Evolutionary conservation across 768 basidiomycete species (phyloP).

Genomic region (Podaxis carcinomalis): DNA sequence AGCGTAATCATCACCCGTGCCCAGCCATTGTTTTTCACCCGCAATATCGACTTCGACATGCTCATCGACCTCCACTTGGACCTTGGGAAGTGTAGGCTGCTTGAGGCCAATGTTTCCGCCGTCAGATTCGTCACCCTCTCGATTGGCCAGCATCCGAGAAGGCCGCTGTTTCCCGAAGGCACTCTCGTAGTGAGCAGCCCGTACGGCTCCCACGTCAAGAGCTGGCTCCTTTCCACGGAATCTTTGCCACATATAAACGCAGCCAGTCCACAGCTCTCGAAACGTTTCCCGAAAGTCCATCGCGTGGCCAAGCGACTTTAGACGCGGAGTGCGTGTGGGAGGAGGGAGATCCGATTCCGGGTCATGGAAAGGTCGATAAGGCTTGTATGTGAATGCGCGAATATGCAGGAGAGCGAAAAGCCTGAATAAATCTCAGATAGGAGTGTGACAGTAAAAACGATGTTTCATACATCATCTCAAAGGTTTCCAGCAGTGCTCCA

Average conservation of each 20-base stretch:
- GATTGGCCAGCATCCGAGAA: not conserved
- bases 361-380: constrained; percentile 39
- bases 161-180: constrained; percentile 38
- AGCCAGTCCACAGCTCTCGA: constrained; percentile 54
- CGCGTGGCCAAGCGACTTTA: constrained; percentile 56
- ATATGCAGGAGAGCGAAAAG: constrained; percentile 69
- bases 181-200: constrained; percentile 36
- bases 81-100: constrained; percentile 20
- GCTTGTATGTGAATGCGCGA: constrained; percentile 66
- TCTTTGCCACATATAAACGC: constrained; percentile 52
- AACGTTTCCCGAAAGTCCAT: constrained; percentile 70
- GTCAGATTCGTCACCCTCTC: constrained; percentile 4
- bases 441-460: constrained; percentile 1
- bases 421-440: constrained; percentile 25
- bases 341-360: constrained; percentile 24
- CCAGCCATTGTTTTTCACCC: constrained; percentile 50
- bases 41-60: constrained; percentile 37
- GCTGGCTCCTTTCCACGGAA: constrained; percentile 53
- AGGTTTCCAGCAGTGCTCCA: constrained; percentile 61
- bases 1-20: constrained; percentile 39
- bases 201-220: constrained; percentile 37
- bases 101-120: constrained; percentile 11
- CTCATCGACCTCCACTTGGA: constrained; percentile 37
- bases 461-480: constrained; percentile 67
- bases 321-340: constrained; percentile 43